Base-by-base conservation (phyloP, 257 asterid species). In the Jaltomata sinuosa region DNA sequence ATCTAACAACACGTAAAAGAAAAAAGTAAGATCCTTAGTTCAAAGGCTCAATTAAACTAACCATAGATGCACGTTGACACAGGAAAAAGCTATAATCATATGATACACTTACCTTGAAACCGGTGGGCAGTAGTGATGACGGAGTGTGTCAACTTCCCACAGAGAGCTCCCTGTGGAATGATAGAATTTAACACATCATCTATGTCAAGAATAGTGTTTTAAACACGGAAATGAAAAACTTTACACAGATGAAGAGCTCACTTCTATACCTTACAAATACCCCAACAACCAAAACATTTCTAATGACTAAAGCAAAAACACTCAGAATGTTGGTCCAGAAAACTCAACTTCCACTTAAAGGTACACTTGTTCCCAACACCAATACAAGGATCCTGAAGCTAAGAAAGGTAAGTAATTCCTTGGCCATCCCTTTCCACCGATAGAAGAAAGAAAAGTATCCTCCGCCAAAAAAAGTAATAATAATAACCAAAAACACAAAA, bases 141-240 rank as follows among this genome's bases (percentile, higher is more conserved):
- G 94, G 49, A 97, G 95, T 54, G 97, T 94, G 84, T 95, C 97
- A 22, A 97, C 89, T 90, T 97, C 99, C 99, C 98, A 95, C 59
- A 95, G 90, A 57, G 98, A 96, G 90, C 98, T 96, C 85, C 97
- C 98, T 94, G 98, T 55, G 40, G 80, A 88, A 76, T 72, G 71
- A 77, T 87, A 68, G 67, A 67, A 64, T 22, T 82, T 42, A 84
- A 69, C 57, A 88, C 34, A 53, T 55, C 50, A 52, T 14, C 1
- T 16, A 67, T 11, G 32, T 7, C n/a, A 27, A 72, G 29, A 72
- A 52, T 36, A n/a, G 31, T 8, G 27, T 36, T 68, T 36, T 67
- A 22, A 50, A 62, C 47, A n/a, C 1, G 18, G 5, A 67, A 74
- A 32, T 22, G 11, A 8, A 21, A 8, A 53, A 15, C 19, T 69